Percentiles rank a stretch among this genome's conserved stretches.
Conservation (phyloP, 2,329 filamentous ascomycete species). For the Aspergillus fijiensis region DNA sequence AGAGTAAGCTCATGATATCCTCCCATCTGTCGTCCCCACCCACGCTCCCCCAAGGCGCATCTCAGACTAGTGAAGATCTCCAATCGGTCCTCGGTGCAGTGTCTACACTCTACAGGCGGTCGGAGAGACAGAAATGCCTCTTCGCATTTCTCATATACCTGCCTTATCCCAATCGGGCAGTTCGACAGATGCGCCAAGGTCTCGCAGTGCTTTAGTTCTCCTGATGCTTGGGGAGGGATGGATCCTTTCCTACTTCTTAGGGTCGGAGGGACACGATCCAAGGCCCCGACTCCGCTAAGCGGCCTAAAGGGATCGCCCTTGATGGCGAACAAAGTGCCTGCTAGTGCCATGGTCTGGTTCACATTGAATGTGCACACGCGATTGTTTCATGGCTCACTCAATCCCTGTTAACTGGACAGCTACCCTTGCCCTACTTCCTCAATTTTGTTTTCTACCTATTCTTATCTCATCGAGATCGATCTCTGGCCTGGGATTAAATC, state of each 20-base stretch:
- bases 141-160: conserved; percentile 3
- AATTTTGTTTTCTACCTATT: neutral
- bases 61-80: too few species aligned
- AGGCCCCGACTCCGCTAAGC: neutral
- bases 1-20: neutral
- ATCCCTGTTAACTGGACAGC: neutral
- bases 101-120: neutral
- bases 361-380: neutral
- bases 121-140: neutral
- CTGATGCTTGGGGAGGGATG: neutral
- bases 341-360: neutral
- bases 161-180: conserved; percentile 10
- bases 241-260: neutral
- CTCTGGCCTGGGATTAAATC: neutral
- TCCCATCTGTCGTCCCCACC: neutral
- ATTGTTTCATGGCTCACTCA: neutral
- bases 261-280: neutral
- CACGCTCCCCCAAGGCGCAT: neutral
- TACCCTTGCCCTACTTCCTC: neutral
- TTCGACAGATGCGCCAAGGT: conserved; percentile 17
- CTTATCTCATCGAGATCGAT: neutral
- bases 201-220: conserved; percentile 12
- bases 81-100: too few species aligned
- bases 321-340: conserved; percentile 4
- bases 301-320: conserved; percentile 1